Evolutionary conservation across 495 filamentous ascomycete species (phyloP).

Genomic region (Xylaria scruposa): DNA sequence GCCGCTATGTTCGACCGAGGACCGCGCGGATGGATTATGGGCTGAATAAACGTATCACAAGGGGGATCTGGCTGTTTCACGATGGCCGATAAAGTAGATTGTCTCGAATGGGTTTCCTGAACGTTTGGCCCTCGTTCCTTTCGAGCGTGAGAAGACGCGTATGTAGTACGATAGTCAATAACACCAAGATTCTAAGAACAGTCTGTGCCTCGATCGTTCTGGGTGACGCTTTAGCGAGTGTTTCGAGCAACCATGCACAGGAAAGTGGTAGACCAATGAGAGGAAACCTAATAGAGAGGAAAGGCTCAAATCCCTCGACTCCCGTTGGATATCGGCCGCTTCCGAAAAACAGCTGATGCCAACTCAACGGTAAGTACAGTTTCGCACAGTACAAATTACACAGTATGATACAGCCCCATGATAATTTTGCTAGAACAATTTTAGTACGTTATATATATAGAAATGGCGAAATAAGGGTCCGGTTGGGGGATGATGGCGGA

Average conservation of each 20-base stretch:
- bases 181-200: background rate
- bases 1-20: background rate
- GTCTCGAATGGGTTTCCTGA: background rate
- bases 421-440: background rate
- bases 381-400: background rate
- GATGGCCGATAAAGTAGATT: background rate
- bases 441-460: slow-evolving; percentile 21
- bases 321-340: slow-evolving; percentile 23
- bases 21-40: background rate
- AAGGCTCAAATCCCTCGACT: background rate
- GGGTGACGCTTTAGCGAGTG: slow-evolving; percentile 9
- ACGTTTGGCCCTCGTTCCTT: slow-evolving; percentile 1
- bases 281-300: background rate
- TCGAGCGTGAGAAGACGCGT: background rate
- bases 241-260: background rate
- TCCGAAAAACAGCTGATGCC: slow-evolving; percentile 17
- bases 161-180: background rate
- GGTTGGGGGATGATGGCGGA: background rate
- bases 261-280: background rate
- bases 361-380: slow-evolving; percentile 2
- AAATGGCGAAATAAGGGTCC: slow-evolving; percentile 7
- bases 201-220: slow-evolving; percentile 14
- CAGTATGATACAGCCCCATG: background rate
- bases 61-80: background rate
- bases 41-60: background rate